Percentiles rank a stretch among this genome's conserved stretches.
These are phyloP conservation scores for Phascolomyces articulosus DNA, from an alignment of 371 early-diverging fungal genomes.

Conservation along the genomic window DNA sequence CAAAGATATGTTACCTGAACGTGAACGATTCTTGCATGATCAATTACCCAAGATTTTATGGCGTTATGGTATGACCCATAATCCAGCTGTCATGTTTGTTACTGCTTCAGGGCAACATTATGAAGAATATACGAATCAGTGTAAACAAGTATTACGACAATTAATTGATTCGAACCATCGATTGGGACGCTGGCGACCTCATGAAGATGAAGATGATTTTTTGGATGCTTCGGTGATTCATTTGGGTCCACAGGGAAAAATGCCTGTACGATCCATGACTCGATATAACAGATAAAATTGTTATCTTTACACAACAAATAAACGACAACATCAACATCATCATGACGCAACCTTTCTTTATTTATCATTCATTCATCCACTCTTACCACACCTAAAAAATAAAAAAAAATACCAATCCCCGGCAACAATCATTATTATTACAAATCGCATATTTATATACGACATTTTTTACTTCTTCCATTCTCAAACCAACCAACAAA, in stretches of 20 bases:
- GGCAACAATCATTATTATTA: too few relatives aligned
- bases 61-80: constrained; percentile 4
- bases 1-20: constrained; percentile 1
- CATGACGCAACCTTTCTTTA: too few relatives aligned
- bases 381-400: too few relatives aligned
- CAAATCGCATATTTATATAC: too few relatives aligned
- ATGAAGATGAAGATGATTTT: constrained; percentile 15
- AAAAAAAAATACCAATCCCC: not conserved
- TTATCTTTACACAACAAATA: not conserved
- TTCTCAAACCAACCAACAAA: too few relatives aligned
- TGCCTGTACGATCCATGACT: not conserved
- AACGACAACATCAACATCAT: too few relatives aligned
- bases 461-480: too few relatives aligned
- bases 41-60: constrained; percentile 7
- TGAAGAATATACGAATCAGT: constrained; percentile 7
- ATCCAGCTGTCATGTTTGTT: constrained; percentile 17
- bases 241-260: constrained; percentile 3
- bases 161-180: constrained; percentile 7
- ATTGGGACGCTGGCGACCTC: constrained; percentile 15
- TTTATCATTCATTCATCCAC: too few relatives aligned
- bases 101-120: not conserved
- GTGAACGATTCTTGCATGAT: constrained; percentile 3
- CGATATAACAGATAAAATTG: not conserved
- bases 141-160: constrained; percentile 15
- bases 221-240: constrained; percentile 2